Evolutionary conservation across 2,329 filamentous ascomycete species (phyloP).

Genomic region (Neonectria faginata): DNA sequence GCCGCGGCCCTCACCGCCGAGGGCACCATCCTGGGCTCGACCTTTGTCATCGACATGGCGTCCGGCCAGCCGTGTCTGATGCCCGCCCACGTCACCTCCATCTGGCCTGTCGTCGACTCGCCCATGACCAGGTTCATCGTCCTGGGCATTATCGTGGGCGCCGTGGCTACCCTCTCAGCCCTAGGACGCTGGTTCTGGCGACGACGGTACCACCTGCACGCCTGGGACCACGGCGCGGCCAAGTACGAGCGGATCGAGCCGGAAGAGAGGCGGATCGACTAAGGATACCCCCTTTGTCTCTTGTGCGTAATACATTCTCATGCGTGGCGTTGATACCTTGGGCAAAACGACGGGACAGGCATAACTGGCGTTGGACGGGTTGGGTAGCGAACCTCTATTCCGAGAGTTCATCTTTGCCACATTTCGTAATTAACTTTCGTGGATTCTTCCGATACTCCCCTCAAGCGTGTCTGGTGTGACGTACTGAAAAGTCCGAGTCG

Average conservation of each 20-base stretch:
- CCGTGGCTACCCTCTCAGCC: conserved; percentile 8
- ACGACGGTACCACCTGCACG: conserved; percentile 17
- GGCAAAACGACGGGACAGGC: conserved; percentile 10
- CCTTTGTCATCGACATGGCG: conserved; percentile 44
- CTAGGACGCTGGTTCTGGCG: conserved; percentile 29
- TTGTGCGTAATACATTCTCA: neutral
- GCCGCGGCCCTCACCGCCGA: conserved; percentile 41
- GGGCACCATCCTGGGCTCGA: conserved; percentile 44
- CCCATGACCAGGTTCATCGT: conserved; percentile 21
- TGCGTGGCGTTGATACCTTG: conserved; percentile 29
- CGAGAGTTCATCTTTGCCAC: neutral
- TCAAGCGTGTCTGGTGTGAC: neutral
- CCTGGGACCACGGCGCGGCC: conserved; percentile 18
- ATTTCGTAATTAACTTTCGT: neutral
- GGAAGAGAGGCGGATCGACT: conserved; percentile 37
- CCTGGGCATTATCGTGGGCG: conserved; percentile 15
- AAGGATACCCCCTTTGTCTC: neutral
- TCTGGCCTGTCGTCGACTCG: conserved; percentile 28
- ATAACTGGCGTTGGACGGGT: conserved; percentile 15
- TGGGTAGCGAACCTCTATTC: neutral
- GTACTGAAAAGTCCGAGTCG: neutral
- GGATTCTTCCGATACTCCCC: neutral
- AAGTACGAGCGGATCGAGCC: conserved; percentile 31
- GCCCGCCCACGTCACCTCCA: conserved; percentile 35
- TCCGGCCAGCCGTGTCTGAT: conserved; percentile 42